Evolutionary conservation across 2,329 filamentous ascomycete genomes (phyloP).

Genomic region (Pezicula rhizophila): DNA sequence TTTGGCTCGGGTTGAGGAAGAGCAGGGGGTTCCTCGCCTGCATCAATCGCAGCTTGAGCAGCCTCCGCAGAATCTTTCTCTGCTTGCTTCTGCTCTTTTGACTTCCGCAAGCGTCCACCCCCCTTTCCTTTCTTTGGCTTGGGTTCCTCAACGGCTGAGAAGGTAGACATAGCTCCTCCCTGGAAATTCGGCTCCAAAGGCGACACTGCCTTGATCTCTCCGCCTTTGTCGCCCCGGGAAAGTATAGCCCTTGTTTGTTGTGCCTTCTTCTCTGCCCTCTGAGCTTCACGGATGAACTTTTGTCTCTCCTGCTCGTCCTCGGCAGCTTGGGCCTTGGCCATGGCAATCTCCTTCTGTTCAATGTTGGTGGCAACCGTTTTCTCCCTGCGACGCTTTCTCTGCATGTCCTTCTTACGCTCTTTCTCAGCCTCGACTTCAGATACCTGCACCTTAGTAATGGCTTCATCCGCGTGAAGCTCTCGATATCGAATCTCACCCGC

Average conservation of each 20-base stretch:
- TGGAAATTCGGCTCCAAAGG: constrained; percentile 75
- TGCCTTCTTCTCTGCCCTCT: constrained; percentile 87
- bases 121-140: constrained; percentile 45
- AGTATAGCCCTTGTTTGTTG: constrained; percentile 83
- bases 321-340: constrained; percentile 71
- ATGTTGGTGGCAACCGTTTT: constrained; percentile 93
- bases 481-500: constrained; percentile 72
- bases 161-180: constrained; percentile 78
- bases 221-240: constrained; percentile 80
- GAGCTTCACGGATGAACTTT: constrained; percentile 77
- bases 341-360: constrained; percentile 79
- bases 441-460: constrained; percentile 79
- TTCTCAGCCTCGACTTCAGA: constrained; percentile 92
- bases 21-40: constrained; percentile 64
- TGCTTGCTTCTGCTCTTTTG: constrained; percentile 78
- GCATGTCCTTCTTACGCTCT: constrained; percentile 99
- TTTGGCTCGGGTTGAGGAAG: constrained; percentile 39
- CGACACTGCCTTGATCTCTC: constrained; percentile 57
- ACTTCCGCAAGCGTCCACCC: constrained; percentile 74
- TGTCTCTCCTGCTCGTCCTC: constrained; percentile 77
- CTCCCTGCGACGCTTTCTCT: constrained; percentile 89
- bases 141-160: constrained; percentile 50
- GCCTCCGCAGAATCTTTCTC: constrained; percentile 79
- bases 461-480: constrained; percentile 70
- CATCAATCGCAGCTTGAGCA: constrained; percentile 77